phyloP scores from a whole-genome alignment of 2,329 filamentous ascomycete genomes.

The Neospermospora avenae region DNA sequence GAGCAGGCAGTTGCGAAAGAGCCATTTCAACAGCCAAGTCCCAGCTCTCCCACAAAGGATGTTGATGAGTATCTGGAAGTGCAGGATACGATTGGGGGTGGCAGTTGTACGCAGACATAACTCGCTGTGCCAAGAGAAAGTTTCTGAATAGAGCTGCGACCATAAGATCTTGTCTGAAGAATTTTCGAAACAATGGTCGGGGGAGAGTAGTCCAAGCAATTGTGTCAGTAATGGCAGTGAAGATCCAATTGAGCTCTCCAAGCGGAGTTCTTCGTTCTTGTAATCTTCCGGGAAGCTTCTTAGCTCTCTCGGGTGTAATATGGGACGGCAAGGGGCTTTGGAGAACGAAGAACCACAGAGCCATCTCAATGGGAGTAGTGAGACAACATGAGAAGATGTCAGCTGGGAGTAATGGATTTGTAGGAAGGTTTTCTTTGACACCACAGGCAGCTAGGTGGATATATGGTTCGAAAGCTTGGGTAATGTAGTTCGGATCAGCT shows the following conservation, averaged over 20 bases:
- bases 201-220: conserved; percentile 97
- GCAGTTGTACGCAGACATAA: conserved; percentile 96
- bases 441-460: conserved; percentile 93
- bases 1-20: conserved; percentile 78
- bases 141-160: conserved; percentile 97
- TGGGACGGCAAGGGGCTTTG: conserved; percentile 68
- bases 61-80: conserved; percentile 91
- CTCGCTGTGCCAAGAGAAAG: conserved; percentile 87
- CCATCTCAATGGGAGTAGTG: conserved; percentile 97
- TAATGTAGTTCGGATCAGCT: conserved; percentile 78
- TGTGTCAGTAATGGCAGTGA: conserved; percentile 97
- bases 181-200: conserved; percentile 88
- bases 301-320: conserved; percentile 76
- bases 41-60: conserved; percentile 96
- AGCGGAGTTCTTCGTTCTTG: conserved; percentile 92
- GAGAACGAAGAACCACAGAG: conserved; percentile 90
- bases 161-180: conserved; percentile 97
- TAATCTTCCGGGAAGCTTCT: conserved; percentile 84
- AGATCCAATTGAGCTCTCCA: conserved; percentile 98
- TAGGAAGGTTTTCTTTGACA: conserved; percentile 87
- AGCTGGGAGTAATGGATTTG: conserved; percentile 87
- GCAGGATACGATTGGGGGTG: conserved; percentile 88
- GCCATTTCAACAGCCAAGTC: conserved; percentile 96
- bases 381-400: conserved; percentile 95
- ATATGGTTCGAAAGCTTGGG: conserved; percentile 65